Conservation (phyloP, 148 eudicot genomes). For the Talinum fruticosum region DNA sequence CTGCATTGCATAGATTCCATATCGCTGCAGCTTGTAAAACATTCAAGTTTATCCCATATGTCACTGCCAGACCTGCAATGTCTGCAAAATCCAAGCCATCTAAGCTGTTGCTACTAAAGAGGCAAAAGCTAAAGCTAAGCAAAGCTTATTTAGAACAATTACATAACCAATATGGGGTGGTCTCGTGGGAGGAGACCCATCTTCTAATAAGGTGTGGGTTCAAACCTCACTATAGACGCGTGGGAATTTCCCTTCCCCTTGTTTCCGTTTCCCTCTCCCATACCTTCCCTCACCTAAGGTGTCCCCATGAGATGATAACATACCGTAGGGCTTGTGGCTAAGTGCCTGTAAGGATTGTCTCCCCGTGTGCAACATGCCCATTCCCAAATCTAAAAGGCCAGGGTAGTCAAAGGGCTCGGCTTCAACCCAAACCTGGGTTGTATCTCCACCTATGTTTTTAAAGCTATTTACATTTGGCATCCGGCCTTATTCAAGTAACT, state of each 20-base stretch:
- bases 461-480: background rate
- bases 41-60: slow-evolving; percentile 93
- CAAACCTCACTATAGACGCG: too few species aligned
- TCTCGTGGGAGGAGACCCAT: too few species aligned
- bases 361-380: background rate
- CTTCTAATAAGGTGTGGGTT: too few species aligned
- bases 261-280: too few species aligned
- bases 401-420: too few species aligned
- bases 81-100: slow-evolving; percentile 43
- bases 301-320: too few species aligned
- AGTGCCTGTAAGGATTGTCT: too few species aligned
- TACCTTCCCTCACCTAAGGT: too few species aligned
- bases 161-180: too few species aligned
- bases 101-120: background rate
- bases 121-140: background rate
- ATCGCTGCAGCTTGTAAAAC: slow-evolving; percentile 89
- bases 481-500: background rate
- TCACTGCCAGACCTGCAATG: slow-evolving; percentile 95
- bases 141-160: too few species aligned
- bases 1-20: slow-evolving; percentile 97
- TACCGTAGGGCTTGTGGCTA: too few species aligned
- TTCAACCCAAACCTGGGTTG: background rate
- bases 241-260: too few species aligned
- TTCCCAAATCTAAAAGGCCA: background rate
- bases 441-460: background rate